Evolutionary conservation across 306 rosid genomes (phyloP), one percentile per base, ranked within the genome.

Genomic region (Inga laurina): DNA sequence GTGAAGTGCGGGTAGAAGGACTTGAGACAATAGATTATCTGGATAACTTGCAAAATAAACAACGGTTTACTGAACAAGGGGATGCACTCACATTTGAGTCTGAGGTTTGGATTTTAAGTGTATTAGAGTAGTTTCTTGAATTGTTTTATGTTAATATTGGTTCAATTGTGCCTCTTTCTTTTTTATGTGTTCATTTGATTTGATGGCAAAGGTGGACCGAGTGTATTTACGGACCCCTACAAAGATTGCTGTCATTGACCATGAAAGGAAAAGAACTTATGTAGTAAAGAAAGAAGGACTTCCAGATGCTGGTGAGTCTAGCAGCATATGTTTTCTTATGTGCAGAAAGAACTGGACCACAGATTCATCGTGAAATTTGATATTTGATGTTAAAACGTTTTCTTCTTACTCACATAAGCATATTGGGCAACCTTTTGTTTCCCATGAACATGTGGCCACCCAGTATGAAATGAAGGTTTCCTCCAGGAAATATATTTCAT

Each of bases 1-100:
- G 97, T 80, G 98, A 92, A 88, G 98, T 94, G 79, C 91, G 95
- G 48, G 86, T 94, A 76, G 98, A 92, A 88, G 95, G 98, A 80
- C 76, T 92, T 64, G 98, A 94, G 91, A 94, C 97, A 70, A 81
- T 88, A 75, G 97, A 94, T 87, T 94, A 92, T 89, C 88, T 94
- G 81, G 97, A 94, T 82, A 90, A 92, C 85, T 85, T 94, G 88
- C 88, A 88, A 87, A 82, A 87, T 21, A 88, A 81, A 82, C 90
- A 92, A 84, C 84, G 94, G n/a, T 82, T 85, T 72, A 94, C 98
- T 65, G 97, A 94, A 83, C 98, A 94, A 87, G 98, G 96, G 76
- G 98, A 94, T 86, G 93, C 94, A 51, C 82, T 94, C 68, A 91
- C 94, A 10, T 92, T 94, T 14, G 98, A 94, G 82, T 84, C 94